Evolutionary conservation across 768 basidiomycete species (phyloP), one percentile per base, ranked within the genome.

Genomic region (Cystobasidium onofrii): DNA sequence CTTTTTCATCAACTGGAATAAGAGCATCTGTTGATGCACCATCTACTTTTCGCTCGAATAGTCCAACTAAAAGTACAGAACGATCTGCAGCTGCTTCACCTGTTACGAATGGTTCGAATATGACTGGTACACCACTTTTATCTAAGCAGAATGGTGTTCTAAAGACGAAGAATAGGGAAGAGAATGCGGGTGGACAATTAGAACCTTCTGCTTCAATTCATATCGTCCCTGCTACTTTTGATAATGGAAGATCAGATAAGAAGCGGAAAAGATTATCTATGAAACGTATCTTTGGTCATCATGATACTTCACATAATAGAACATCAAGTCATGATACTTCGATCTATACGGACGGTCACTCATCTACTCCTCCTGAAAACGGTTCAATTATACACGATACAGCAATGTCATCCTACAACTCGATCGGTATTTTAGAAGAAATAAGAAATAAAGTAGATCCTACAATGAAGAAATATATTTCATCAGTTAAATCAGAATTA

Each of bases 401-500:
- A 7, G 31, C 25, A 7, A 20, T 1, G 12, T 43, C 17, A 36
- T 46, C 29, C 27, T 20, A 36, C 17, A 34, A 29, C 29, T 31
- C 7, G 3, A 6, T 31, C 25, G 69, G 39, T 15, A 17, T 39
- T 36, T 29, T 55, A 1, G n/a, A 27, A 36, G 50, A 71, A 13
- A 57, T 57, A 13, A 25, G 52, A 12, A 18, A 2, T 1, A 60
- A 55, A 55, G 34, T 71, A 3, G 23, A 46, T 34, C 69, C 69
- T 7, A 55, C 54, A 10, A 60, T 71, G 69, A n/a, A 17, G 27
- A 71, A 46, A 17, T 71, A 71, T 39, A 55, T 71, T 13, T n/a
- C 69, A n/a, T 55, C 52, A 3, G 54, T 60, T 6, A 71, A 71
- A 44, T 12, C 20, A 4, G 69, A 71, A 55, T 55, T 71, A 17